Evolutionary conservation across 2,329 filamentous ascomycete species (phyloP).

Genomic region (Grosmannia clavigera): DNA sequence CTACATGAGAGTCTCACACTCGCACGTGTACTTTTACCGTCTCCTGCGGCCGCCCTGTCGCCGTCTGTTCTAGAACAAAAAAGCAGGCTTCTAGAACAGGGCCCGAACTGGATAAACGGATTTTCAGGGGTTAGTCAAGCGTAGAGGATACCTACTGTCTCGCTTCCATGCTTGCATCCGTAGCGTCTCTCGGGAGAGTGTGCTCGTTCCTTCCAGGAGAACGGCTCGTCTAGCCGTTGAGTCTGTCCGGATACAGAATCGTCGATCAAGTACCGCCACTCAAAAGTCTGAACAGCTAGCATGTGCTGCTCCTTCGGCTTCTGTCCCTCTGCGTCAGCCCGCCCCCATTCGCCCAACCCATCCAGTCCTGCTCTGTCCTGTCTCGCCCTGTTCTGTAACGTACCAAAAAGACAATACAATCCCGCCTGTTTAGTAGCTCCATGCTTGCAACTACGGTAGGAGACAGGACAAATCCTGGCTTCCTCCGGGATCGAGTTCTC

Average conservation of each 20-base stretch:
- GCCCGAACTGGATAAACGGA: neutral
- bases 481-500: neutral
- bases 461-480: neutral
- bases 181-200: neutral
- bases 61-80: neutral
- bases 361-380: neutral
- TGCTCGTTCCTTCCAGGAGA: neutral
- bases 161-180: neutral
- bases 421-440: neutral
- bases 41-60: no score
- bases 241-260: neutral
- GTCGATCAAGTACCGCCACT: neutral
- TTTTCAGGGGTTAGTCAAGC: neutral
- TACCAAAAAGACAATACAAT: neutral
- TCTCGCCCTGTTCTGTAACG: neutral
- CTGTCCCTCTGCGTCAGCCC: neutral
- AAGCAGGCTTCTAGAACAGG: neutral
- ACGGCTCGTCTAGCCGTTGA: neutral
- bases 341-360: neutral
- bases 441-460: neutral
- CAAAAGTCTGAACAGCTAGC: neutral
- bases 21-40: no score
- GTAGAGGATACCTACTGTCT: neutral
- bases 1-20: no score
- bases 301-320: neutral